A percentile compares a stretch with the other conserved stretches of the same genome.
Conservation (phyloP, 192 early-diverging fungal genomes). For the Coemansia sp. region DNA sequence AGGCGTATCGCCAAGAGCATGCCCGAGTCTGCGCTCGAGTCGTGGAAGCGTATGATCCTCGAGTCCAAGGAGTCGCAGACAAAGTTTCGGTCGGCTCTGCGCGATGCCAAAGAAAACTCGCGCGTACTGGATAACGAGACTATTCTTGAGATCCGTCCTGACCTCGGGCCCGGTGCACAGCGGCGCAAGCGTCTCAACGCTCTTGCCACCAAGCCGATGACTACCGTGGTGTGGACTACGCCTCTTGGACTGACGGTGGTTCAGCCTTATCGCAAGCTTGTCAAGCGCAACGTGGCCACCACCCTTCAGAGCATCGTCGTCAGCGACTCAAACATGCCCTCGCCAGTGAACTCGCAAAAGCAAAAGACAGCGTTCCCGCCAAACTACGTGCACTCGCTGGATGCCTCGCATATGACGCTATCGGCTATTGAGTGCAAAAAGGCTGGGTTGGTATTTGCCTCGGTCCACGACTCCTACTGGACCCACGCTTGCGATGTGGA, state of each 20-base stretch:
- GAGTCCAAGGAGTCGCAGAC: constrained; percentile 29
- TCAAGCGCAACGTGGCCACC: constrained; percentile 72
- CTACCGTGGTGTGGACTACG: constrained; percentile 94
- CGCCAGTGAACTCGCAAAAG: constrained; percentile 89
- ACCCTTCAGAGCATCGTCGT: constrained; percentile 79
- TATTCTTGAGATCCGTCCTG: constrained; percentile 32
- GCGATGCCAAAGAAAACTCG: constrained; percentile 18
- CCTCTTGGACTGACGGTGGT: constrained; percentile 93
- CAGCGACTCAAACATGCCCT: constrained; percentile 65
- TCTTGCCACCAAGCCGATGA: constrained; percentile 70
- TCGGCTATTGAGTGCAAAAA: constrained; percentile 85
- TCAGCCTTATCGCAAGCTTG: constrained; percentile 90
- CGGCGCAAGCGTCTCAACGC: constrained; percentile 40
- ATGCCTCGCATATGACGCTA: constrained; percentile 97
- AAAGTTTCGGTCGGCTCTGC: constrained; percentile 30
- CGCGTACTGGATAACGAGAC: constrained; percentile 21
- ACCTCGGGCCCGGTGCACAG: constrained; percentile 43
- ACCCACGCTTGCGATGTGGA: constrained; percentile 93
- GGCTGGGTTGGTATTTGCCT: constrained; percentile 83
- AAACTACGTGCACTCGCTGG: constrained; percentile 98
- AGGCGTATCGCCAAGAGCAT: constrained; percentile 82
- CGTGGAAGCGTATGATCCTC: constrained; percentile 40
- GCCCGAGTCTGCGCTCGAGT: constrained; percentile 55
- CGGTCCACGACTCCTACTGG: constrained; percentile 99
- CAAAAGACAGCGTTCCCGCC: constrained; percentile 97